These are phyloP conservation scores for Didymella keratinophila DNA, from an alignment of 2,329 filamentous ascomycete species.

Conservation along the genomic window DNA sequence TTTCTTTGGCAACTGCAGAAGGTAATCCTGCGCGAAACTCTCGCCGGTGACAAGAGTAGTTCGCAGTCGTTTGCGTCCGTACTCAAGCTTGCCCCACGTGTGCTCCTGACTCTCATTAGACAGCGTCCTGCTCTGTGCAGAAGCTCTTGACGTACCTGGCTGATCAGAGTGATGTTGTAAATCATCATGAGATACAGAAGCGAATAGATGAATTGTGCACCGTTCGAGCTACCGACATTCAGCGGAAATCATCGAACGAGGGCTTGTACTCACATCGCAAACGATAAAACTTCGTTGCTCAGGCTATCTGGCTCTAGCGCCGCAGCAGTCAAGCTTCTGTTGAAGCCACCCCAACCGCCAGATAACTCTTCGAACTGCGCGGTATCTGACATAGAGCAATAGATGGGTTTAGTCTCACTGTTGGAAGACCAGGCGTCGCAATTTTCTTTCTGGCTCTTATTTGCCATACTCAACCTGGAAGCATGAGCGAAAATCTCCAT, in stretches of 20 bases:
- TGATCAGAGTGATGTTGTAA: constrained; percentile 42
- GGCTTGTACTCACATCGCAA: constrained; percentile 30
- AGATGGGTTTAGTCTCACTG: not conserved
- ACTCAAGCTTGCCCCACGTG: constrained; percentile 43
- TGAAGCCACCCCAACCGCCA: constrained; percentile 40
- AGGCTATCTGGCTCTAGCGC: constrained; percentile 28
- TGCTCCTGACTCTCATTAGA: constrained; percentile 25
- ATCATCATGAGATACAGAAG: constrained; percentile 44
- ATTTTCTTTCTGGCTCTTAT: constrained; percentile 9
- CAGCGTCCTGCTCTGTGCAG: not conserved
- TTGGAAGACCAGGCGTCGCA: constrained; percentile 13
- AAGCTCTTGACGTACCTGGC: constrained; percentile 20
- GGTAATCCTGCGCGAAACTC: constrained; percentile 39
- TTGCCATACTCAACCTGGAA: constrained; percentile 8
- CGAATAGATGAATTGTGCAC: constrained; percentile 43
- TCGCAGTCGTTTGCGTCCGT: constrained; percentile 32
- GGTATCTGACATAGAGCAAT: constrained; percentile 4
- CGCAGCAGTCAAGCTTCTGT: constrained; percentile 26
- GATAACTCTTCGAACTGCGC: constrained; percentile 24
- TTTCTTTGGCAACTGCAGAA: constrained; percentile 43
- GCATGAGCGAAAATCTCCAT: not conserved
- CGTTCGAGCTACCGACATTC: constrained; percentile 31
- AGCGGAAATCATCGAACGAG: not conserved
- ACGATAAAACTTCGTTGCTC: constrained; percentile 35
- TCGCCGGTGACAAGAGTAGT: constrained; percentile 41